Percentiles rank a stretch among this genome's conserved stretches.
These are phyloP conservation scores for Aspergillus sparsus DNA, from an alignment of 495 filamentous ascomycete species.

Conservation along the genomic window DNA sequence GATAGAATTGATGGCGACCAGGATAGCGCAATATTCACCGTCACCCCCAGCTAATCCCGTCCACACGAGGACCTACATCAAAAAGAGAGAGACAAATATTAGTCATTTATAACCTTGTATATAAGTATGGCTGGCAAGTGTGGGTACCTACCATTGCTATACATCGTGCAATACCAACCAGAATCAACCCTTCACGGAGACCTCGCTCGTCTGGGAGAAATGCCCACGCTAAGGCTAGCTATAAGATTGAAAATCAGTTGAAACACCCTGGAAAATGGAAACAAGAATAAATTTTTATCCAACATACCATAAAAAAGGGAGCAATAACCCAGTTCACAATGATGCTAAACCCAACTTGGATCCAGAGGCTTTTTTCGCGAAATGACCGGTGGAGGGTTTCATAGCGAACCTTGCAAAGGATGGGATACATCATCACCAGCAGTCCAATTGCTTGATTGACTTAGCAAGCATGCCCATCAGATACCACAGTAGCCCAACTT, in stretches of 20 bases:
- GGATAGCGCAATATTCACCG: constrained; percentile 82
- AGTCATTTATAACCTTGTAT: too few species aligned
- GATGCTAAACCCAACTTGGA: constrained; percentile 76
- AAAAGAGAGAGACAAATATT: too few species aligned
- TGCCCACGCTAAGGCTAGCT: constrained; percentile 79
- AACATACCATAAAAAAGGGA: constrained; percentile 78
- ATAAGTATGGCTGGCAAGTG: too few species aligned
- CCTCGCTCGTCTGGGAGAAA: constrained; percentile 72
- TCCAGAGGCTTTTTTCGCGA: constrained; percentile 63
- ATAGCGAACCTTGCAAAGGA: constrained; percentile 88
- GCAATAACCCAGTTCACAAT: constrained; percentile 89
- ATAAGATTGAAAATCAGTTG: constrained; percentile 52
- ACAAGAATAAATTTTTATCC: too few species aligned
- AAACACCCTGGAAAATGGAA: not conserved
- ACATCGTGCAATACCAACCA: constrained; percentile 77
- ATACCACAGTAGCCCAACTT: constrained; percentile 21
- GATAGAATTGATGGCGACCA: constrained; percentile 85
- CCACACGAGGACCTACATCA: constrained; percentile 69
- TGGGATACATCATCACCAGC: constrained; percentile 94
- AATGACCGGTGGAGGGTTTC: constrained; percentile 76
- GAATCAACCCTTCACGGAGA: constrained; percentile 70
- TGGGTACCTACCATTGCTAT: constrained; percentile 71
- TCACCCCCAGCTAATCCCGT: constrained; percentile 77
- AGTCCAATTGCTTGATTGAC: constrained; percentile 65
- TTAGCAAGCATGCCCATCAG: not conserved